Evolutionary conservation across 768 basidiomycete genomes (phyloP).

Genomic region (Leccinum imitatum): DNA sequence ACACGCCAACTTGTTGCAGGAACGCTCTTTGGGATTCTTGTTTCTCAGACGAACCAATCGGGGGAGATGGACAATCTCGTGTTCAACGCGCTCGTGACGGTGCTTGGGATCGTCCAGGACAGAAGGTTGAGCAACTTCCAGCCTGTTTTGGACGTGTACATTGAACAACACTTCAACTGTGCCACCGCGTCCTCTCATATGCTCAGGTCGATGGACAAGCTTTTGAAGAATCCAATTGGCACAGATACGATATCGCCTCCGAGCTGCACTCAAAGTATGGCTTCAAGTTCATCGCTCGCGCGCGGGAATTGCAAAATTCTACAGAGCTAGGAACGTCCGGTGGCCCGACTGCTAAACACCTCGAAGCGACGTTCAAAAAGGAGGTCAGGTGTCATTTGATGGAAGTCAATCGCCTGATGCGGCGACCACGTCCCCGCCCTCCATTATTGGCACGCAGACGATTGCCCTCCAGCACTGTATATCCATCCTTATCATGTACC

Average conservation of each 20-base stretch:
- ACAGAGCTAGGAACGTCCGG: slow-evolving; percentile 78
- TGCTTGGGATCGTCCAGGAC: slow-evolving; percentile 91
- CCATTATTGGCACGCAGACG: slow-evolving; percentile 94
- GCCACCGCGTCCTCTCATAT: slow-evolving; percentile 81
- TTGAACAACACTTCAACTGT: slow-evolving; percentile 84
- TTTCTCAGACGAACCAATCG: slow-evolving; percentile 67
- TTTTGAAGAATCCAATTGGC: slow-evolving; percentile 71
- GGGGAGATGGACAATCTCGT: slow-evolving; percentile 84
- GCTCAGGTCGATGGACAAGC: slow-evolving; percentile 82
- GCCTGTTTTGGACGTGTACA: slow-evolving; percentile 90
- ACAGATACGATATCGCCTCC: slow-evolving; percentile 68
- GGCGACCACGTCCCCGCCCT: slow-evolving; percentile 70
- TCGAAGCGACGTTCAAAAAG: slow-evolving; percentile 81
- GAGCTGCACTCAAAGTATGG: slow-evolving; percentile 94
- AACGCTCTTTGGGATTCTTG: slow-evolving; percentile 82
- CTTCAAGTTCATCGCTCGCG: slow-evolving; percentile 92
- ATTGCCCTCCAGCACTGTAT: slow-evolving; percentile 93
- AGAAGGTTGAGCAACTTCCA: slow-evolving; percentile 95
- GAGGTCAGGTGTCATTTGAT: slow-evolving; percentile 75
- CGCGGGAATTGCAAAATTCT: slow-evolving; percentile 81
- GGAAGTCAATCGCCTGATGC: slow-evolving; percentile 84
- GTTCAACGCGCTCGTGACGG: slow-evolving; percentile 87
- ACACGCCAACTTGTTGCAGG: too few relatives aligned
- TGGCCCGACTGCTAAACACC: slow-evolving; percentile 80
- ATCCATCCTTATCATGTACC: slow-evolving; percentile 87